These are phyloP conservation scores for Metschnikowia noctiluminum DNA, from an alignment of 805 yeast species.

Conservation along the genomic window DNA sequence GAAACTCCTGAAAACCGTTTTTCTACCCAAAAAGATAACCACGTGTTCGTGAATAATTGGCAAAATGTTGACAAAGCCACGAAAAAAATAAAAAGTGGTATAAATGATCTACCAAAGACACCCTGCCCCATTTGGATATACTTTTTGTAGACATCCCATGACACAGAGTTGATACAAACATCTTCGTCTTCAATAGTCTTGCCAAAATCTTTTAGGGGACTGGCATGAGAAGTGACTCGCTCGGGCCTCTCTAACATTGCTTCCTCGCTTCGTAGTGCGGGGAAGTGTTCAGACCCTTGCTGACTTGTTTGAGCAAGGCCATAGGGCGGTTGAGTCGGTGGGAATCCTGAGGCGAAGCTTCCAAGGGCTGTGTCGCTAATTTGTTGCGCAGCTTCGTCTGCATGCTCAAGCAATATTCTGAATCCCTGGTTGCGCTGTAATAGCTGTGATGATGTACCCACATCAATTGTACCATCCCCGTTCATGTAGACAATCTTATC, in stretches of 20 bases:
- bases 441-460: conserved; percentile 31
- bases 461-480: conserved; percentile 41
- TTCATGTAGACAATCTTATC: conserved; percentile 37
- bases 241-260: neutral
- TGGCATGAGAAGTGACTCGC: neutral
- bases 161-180: conserved; percentile 35
- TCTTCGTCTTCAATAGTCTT: conserved; percentile 36
- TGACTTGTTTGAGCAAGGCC: neutral
- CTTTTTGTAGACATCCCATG: conserved; percentile 37
- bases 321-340: neutral
- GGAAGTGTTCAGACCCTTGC: no score
- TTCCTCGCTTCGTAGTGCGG: neutral
- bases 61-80: conserved; percentile 37
- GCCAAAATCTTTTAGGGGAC: conserved; percentile 17
- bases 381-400: conserved; percentile 22
- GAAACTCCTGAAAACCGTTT: conserved; percentile 24
- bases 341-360: neutral
- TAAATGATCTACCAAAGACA: conserved; percentile 24
- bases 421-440: conserved; percentile 42
- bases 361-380: conserved; percentile 1
- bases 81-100: conserved; percentile 31
- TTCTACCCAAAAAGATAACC: conserved; percentile 45
- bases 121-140: conserved; percentile 39
- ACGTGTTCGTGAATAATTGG: conserved; percentile 42
- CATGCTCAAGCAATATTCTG: conserved; percentile 48